Evolutionary conservation across 352 stramenopile species (phyloP).

Genomic region (Thraustotheca clavata): DNA sequence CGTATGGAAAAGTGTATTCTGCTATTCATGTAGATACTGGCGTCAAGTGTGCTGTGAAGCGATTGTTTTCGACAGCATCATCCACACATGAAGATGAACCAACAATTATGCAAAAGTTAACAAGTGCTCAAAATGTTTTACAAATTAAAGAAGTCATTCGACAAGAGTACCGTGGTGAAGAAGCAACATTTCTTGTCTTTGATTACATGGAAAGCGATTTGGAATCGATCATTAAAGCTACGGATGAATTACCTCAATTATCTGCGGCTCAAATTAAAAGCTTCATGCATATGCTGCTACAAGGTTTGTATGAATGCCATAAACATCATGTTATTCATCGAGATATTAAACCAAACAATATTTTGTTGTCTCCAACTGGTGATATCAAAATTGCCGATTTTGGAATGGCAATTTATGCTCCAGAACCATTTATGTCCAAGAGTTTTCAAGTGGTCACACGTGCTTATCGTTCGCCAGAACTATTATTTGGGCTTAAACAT

Average conservation of each 20-base stretch:
- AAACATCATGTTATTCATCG: constrained; percentile 50
- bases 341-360: constrained; percentile 78
- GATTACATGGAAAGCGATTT: constrained; percentile 78
- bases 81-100: constrained; percentile 28
- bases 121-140: constrained; percentile 38
- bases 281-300: constrained; percentile 59
- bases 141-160: constrained; percentile 31
- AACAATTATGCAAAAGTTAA: constrained; percentile 39
- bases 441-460: constrained; percentile 61
- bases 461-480: constrained; percentile 59
- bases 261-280: constrained; percentile 48
- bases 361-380: constrained; percentile 40
- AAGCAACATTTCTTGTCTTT: constrained; percentile 34
- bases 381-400: constrained; percentile 75
- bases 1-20: constrained; percentile 68
- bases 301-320: constrained; percentile 53
- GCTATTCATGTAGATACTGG: constrained; percentile 34
- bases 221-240: constrained; percentile 41
- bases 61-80: constrained; percentile 33
- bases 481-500: constrained; percentile 62
- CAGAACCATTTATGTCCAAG: constrained; percentile 23
- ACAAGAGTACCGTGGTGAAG: neutral
- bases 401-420: constrained; percentile 48
- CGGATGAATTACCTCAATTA: constrained; percentile 31
- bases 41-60: constrained; percentile 63